A percentile compares a stretch with the other conserved stretches of the same genome.
Evolutionary conservation across 2,329 filamentous ascomycete species (phyloP).

Genomic region (Phialophora macrospora): DNA sequence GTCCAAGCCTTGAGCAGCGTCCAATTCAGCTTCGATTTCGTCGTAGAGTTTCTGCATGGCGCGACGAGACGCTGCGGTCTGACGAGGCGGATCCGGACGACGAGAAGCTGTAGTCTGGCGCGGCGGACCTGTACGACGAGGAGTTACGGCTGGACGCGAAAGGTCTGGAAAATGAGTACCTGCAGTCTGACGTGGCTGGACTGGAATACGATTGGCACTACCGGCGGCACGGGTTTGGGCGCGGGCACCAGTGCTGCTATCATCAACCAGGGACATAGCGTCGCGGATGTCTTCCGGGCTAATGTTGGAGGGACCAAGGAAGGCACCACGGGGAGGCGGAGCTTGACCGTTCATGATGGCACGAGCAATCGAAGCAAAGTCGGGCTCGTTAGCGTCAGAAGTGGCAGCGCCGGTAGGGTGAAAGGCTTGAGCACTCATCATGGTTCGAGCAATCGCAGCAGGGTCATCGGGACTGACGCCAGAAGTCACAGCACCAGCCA

Average conservation of each 20-base stretch:
- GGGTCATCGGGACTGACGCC: not conserved
- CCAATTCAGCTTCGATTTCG: not conserved
- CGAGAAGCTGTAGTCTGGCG: not conserved
- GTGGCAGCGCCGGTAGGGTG: not conserved
- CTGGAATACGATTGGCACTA: not conserved
- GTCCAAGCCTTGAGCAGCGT: not conserved
- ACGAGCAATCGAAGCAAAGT: not conserved
- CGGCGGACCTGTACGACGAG: not conserved
- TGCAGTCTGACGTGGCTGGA: not conserved
- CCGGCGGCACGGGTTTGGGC: not conserved
- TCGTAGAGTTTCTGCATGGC: conserved; percentile 1
- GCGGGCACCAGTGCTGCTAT: not conserved
- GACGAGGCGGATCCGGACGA: not conserved
- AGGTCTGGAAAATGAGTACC: not conserved
- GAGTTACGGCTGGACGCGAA: not conserved
- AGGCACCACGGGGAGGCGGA: not conserved
- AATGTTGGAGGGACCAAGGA: not conserved
- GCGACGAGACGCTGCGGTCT: not conserved
- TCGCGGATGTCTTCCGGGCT: not conserved
- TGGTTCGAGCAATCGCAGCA: not conserved
- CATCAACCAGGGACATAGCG: not conserved
- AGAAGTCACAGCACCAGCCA: not conserved
- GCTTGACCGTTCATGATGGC: not conserved
- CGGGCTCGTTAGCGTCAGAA: not conserved
- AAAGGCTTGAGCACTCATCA: not conserved